Evolutionary conservation across 345 rosid species (phyloP), one percentile per base, ranked within the genome.

Genomic region (Gossypium thurberi): DNA sequence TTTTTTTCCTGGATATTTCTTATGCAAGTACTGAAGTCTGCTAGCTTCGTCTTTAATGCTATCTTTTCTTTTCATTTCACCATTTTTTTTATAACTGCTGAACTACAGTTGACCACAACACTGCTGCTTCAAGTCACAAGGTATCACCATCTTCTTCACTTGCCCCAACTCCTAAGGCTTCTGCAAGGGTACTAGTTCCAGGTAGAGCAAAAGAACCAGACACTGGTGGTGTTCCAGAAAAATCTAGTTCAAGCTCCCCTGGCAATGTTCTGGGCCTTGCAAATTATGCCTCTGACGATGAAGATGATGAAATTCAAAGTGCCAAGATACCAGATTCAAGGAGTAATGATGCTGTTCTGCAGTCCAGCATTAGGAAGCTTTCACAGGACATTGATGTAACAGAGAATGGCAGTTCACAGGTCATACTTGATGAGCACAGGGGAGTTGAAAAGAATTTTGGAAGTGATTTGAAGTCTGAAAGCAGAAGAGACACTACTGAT

Each of bases 231-330:
- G 72, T 62, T 76, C 74, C 72, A 73, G 89, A 84, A 80, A 88
- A 82, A 44, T 77, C 87, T 76, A 83, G 86, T 80, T 83, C 92
- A 42, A 81, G 85, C 72, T 77, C 86, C 44, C 84, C 89, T 64
- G 94, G 88, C 69, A 88, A 90, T 90, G 73, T 96, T 28, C 81
- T 93, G 78, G 99, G 99, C 81, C 99, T 96, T 73, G 97, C 80
- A 76, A 92, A 82, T 81, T 96, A 96, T 87, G 88, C 91, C 75
- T 87, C 99, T 65, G 99, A 96, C 66, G 95, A 95, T 60, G 91
- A 88, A 12, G 87, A 85, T 11, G 71, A 50, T 76, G 89, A 86
- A 84, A 77, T 72, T 63, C 83, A 81, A 73, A 86, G 79, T 80
- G 79, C 86, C 72, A 73, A 77, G 55, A 17, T 80, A 57, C 73